Conservation (phyloP, 1,284 basidiomycete genomes). For the Puccinia novopanici region DNA sequence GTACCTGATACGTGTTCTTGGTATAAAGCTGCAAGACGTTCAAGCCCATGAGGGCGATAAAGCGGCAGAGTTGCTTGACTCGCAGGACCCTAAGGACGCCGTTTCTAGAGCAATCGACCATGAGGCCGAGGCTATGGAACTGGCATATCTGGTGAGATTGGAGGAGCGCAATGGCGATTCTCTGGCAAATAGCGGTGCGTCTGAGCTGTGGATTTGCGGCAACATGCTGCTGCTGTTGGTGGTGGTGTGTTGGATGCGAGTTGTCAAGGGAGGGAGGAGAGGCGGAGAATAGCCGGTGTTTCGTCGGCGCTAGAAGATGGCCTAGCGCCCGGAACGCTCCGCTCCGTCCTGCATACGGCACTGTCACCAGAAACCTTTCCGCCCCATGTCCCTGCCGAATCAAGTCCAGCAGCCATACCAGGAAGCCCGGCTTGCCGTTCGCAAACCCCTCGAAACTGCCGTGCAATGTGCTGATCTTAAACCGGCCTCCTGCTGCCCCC, state of each 20-base stretch:
- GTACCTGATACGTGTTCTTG: constrained; percentile 50
- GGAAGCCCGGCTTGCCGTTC: constrained; percentile 6
- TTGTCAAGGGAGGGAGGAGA: neutral
- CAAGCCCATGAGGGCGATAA: constrained; percentile 58
- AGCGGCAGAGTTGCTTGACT: constrained; percentile 57
- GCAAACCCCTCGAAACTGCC: constrained; percentile 20
- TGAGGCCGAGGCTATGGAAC: constrained; percentile 58
- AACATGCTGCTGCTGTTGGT: too few species aligned
- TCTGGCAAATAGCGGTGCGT: neutral
- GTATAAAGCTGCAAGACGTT: constrained; percentile 58
- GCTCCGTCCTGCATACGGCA: neutral
- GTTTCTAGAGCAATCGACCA: constrained; percentile 61
- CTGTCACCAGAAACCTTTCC: constrained; percentile 3
- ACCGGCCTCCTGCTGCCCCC: too few species aligned
- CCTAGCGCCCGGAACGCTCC: too few species aligned
- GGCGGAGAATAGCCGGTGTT: neutral
- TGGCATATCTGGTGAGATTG: neutral
- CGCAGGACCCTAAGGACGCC: constrained; percentile 58
- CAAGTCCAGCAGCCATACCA: neutral
- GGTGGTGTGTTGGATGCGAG: neutral
- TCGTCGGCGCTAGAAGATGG: constrained; percentile 14
- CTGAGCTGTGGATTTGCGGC: neutral
- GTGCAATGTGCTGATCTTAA: constrained; percentile 13
- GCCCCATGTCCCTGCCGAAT: neutral
- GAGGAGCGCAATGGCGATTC: neutral